Base-by-base conservation (phyloP, 1,139 yeast species). In the Taiozyma sp. region DNA sequence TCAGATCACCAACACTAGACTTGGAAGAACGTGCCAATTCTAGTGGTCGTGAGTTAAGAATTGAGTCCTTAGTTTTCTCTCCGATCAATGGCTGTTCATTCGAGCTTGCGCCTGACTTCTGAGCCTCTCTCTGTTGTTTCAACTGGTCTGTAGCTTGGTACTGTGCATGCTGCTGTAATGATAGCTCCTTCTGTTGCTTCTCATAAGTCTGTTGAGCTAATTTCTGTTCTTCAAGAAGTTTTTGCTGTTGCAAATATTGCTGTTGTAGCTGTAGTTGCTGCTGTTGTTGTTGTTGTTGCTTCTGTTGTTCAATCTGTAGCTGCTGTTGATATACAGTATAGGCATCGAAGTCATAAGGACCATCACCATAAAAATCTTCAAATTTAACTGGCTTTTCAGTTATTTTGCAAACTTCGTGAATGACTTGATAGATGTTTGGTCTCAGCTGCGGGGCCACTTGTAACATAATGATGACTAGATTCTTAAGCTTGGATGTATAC, bases 371-470 rank as follows among this genome's bases (percentile, higher is more conserved):
- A 36, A 64, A 62, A 55, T 73, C 78, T 42, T 61, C 55, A 29
- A 80, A 76, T 2, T 95, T 93, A 24, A 81, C 73, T 32, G 73
- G 68, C 16, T 76, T 74, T 24, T 84, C 76, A 70, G 79, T 76
- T 72, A 84, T 73, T 43, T 76, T 67, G 57, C 88, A 81, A 19
- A 91, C 69, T 65, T 89, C 96, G 54, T 78, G 80, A 54, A 88
- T 67, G 29, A 92, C 81, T 65, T 92, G 98, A 55, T 84, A 89
- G 32, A 91, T 84, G 65, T 90, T 93, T 9, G 98, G 99, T 60
- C 99, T 77, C 58, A 80, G 77, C 19, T 80, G 66, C 5, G 98
- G 97, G 59, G 85, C 87, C 55, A 86, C 93, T 54, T 86, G 86
- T 44, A 89, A 72, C 81, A 87, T 79, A 30, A 85, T 89, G n/a